Conservation (phyloP, 768 basidiomycete genomes). For the Tylopilus rubrobrunneus region DNA sequence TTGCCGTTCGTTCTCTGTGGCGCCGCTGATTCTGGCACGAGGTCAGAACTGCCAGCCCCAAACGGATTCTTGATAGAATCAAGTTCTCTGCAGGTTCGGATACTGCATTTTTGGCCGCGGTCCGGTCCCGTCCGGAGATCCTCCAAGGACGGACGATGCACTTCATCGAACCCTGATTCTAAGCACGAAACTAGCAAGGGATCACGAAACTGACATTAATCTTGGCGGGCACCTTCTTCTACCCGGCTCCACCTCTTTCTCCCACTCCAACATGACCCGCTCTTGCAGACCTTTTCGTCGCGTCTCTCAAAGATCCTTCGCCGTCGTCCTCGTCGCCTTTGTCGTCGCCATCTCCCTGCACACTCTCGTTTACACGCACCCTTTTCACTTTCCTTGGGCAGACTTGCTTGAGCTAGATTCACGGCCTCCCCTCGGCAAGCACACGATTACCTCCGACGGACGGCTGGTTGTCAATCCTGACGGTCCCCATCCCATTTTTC, state of each 20-base stretch:
- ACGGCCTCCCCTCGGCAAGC: constrained; percentile 7
- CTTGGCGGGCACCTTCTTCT: not conserved
- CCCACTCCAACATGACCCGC: not conserved
- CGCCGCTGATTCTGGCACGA: not conserved
- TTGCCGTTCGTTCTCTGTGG: not conserved
- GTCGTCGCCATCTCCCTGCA: not conserved
- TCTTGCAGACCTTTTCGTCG: not conserved
- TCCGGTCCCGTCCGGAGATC: too few relatives aligned
- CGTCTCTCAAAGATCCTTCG: not conserved
- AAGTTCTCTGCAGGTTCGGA: too few relatives aligned
- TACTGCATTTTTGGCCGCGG: too few relatives aligned
- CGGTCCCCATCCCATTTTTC: constrained; percentile 35
- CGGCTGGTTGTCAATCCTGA: constrained; percentile 33
- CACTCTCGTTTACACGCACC: not conserved
- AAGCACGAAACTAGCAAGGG: not conserved
- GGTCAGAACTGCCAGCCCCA: too few relatives aligned
- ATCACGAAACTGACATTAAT: not conserved
- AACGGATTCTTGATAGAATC: too few relatives aligned
- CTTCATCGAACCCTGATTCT: too few relatives aligned
- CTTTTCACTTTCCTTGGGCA: not conserved
- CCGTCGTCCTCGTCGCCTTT: not conserved
- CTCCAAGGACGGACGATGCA: too few relatives aligned
- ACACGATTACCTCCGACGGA: constrained; percentile 27
- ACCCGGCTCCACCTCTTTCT: not conserved
- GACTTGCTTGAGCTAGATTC: not conserved